phyloP scores from a whole-genome alignment of 441 rosid species.

The Brassica balearica region DNA sequence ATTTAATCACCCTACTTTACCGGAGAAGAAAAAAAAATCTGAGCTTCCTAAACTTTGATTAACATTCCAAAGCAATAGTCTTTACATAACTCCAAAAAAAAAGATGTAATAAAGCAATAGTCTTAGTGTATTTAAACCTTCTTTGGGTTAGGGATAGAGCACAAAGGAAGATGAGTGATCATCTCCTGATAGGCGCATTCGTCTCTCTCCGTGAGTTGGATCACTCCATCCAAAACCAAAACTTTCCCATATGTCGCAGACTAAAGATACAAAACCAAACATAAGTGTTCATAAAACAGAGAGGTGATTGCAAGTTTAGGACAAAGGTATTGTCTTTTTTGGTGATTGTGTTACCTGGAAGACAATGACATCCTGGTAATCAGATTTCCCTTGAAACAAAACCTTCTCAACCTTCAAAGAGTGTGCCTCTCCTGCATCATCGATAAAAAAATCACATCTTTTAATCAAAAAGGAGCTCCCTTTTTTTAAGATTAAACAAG shows the following conservation, averaged over 20 bases:
- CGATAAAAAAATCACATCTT: not conserved
- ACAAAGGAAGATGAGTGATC: constrained; percentile 95
- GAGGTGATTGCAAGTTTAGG: too few relatives aligned
- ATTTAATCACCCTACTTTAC: constrained; percentile 32
- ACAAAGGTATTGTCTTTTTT: not conserved
- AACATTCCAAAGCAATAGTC: constrained; percentile 15
- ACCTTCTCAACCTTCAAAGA: constrained; percentile 86
- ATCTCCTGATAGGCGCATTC: constrained; percentile 98
- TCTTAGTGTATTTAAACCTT: constrained; percentile 52
- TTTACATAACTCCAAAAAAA: constrained; percentile 1
- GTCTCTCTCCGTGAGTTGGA: constrained; percentile 94
- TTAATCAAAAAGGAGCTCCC: not conserved
- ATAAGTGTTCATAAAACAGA: too few relatives aligned
- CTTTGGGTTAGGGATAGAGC: constrained; percentile 87
- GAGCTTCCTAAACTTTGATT: not conserved
- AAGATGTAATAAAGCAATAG: constrained; percentile 15
- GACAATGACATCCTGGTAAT: constrained; percentile 86
- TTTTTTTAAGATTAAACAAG: not conserved
- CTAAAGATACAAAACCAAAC: constrained; percentile 46
- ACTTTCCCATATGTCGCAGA: constrained; percentile 96
- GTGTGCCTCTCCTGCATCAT: constrained; percentile 86
- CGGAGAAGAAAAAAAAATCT: constrained; percentile 31
- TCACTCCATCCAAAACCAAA: constrained; percentile 91
- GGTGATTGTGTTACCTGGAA: constrained; percentile 59
- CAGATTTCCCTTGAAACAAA: constrained; percentile 85